Conservation (phyloP, 495 filamentous ascomycete species). For the Achaetomiella virescens region DNA sequence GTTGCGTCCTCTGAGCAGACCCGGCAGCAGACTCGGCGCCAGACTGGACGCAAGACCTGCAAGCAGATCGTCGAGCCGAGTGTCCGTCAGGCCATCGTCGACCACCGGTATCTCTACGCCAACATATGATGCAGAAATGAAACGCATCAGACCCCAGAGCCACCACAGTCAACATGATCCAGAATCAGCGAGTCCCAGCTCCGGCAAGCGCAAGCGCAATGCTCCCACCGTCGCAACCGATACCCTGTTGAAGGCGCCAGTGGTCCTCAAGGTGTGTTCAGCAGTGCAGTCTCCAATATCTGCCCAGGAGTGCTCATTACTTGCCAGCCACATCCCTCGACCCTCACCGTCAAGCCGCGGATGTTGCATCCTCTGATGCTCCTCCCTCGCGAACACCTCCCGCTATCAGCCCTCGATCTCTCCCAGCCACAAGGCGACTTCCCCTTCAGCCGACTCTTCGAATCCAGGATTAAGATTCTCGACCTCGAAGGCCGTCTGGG, state of each 20-base stretch:
- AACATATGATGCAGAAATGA: constrained; percentile 1
- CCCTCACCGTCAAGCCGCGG: constrained; percentile 51
- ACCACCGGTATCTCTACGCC: constrained; percentile 6
- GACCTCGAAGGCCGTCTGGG: constrained; percentile 51
- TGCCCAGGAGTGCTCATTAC: constrained; percentile 13
- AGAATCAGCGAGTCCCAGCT: constrained; percentile 1
- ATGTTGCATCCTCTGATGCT: constrained; percentile 55
- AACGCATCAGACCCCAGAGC: constrained; percentile 5
- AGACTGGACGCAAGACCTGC: constrained; percentile 25
- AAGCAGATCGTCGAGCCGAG: constrained; percentile 5
- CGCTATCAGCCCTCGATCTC: constrained; percentile 56
- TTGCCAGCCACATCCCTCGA: constrained; percentile 52
- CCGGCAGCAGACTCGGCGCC: neutral
- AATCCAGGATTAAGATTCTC: constrained; percentile 55
- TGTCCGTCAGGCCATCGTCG: constrained; percentile 5
- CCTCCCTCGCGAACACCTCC: constrained; percentile 54
- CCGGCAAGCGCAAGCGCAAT: constrained; percentile 29
- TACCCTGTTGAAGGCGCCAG: constrained; percentile 41
- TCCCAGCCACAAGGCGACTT: constrained; percentile 44
- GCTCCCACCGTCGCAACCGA: constrained; percentile 32
- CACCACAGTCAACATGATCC: constrained; percentile 2
- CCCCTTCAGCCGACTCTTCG: constrained; percentile 49
- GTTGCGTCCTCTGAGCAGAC: constrained; percentile 30
- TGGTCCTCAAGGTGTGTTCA: constrained; percentile 41
- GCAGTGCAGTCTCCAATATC: neutral